A percentile compares a stretch with the other conserved stretches of the same genome.
Evolutionary conservation across 1,284 basidiomycete species (phyloP).

Genomic region (Pascua sp.): DNA sequence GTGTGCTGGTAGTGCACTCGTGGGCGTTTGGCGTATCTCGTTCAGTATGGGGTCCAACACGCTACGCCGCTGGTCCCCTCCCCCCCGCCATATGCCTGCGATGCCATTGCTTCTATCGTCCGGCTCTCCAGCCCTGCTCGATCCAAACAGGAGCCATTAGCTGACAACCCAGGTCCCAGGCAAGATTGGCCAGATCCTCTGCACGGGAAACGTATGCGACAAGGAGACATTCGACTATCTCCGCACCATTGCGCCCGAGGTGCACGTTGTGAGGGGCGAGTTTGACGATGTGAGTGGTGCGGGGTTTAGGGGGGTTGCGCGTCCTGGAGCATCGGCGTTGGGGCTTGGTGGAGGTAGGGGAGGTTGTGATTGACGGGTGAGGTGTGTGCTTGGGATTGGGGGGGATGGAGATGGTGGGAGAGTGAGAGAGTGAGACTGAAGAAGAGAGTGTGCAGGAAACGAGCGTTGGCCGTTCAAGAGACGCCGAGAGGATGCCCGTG

Average conservation of each 20-base stretch:
- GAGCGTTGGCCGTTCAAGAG: too few relatives aligned
- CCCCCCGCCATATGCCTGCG: neutral
- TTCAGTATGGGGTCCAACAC: neutral
- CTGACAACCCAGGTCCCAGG: conserved; percentile 61
- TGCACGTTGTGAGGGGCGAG: conserved; percentile 88
- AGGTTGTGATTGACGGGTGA: too few relatives aligned
- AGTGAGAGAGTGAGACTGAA: too few relatives aligned
- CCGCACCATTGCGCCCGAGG: conserved; percentile 92
- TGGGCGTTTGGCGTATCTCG: neutral
- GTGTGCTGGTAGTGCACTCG: neutral
- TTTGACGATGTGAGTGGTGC: conserved; percentile 77
- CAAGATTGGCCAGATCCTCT: conserved; percentile 97
- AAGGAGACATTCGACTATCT: conserved; percentile 96
- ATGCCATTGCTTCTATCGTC: neutral
- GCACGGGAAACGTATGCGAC: conserved; percentile 97
- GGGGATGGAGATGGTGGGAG: too few relatives aligned
- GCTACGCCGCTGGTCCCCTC: neutral
- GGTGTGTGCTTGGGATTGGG: too few relatives aligned
- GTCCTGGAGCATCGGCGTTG: too few relatives aligned
- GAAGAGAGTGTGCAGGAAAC: too few relatives aligned
- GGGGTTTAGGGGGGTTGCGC: neutral
- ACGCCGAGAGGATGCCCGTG: too few relatives aligned
- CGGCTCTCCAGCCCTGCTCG: neutral
- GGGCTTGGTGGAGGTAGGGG: neutral
- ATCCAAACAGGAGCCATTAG: neutral